Conservation (phyloP, 116 monocot species). For the Zostera marina region DNA sequence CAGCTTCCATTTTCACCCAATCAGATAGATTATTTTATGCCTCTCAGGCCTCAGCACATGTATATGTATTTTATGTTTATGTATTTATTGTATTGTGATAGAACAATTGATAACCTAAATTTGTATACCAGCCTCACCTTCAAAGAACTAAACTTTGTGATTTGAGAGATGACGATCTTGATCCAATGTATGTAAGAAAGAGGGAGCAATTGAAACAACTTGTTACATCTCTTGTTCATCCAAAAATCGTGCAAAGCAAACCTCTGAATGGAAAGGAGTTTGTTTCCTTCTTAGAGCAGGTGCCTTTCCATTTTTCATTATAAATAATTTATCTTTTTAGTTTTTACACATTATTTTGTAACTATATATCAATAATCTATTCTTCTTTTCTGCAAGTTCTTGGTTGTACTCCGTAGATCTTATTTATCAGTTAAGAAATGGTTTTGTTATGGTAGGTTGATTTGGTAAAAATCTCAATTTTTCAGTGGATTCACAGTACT, state of each 20-base stretch:
- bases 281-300: constrained; percentile 85
- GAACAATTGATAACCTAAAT: neutral
- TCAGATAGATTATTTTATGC: neutral
- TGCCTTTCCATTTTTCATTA: constrained; percentile 9
- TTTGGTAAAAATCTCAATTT: too few relatives aligned
- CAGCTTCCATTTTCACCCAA: neutral
- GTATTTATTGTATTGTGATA: neutral
- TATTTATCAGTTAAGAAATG: too few relatives aligned
- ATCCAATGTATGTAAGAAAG: constrained; percentile 53
- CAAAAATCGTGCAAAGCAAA: constrained; percentile 85
- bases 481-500: too few relatives aligned
- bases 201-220: constrained; percentile 83
- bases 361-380: too few relatives aligned
- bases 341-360: too few relatives aligned
- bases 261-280: constrained; percentile 86
- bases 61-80: neutral
- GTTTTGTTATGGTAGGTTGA: too few relatives aligned
- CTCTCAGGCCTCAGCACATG: neutral
- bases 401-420: too few relatives aligned
- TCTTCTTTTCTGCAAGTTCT: too few relatives aligned
- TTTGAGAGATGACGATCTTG: constrained; percentile 82
- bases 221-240: constrained; percentile 57
- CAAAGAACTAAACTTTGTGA: constrained; percentile 98
- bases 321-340: neutral
- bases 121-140: constrained; percentile 77